Base-by-base conservation (phyloP, 208 protist species). In the Acanthamoeba rhysodes region DNA sequence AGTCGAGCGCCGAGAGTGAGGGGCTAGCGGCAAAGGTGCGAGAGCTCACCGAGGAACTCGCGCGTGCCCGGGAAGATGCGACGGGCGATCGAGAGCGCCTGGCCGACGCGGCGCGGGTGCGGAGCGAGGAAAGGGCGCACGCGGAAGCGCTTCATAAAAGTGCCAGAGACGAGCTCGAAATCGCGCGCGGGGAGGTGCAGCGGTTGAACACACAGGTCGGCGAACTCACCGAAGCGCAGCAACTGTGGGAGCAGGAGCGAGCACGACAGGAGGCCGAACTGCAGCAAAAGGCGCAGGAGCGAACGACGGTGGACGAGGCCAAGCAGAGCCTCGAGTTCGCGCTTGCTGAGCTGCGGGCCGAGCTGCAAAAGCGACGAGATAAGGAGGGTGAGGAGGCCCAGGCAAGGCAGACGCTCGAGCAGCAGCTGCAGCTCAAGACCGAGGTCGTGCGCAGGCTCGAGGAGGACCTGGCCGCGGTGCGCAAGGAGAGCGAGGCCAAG, bases 41-140 rank as follows among this genome's bases (percentile, higher is more conserved):
- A 6, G 76, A 85, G 76, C 76, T 85, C 41, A 85, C 76, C 41
- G 41, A 85, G 8, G 76, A 85, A 34, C 45, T 85, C 27, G 41
- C 20, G 34, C 34, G 45, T 7, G 48, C 37, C 45, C 14, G 48
- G 55, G 76, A 85, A 16, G 76, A 22, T 9, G 76, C 34, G 20
- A 41, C 14, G 20, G 4, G 10, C 27, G 48, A 85, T 7, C 10
- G 45, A 2, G 27, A 57, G 76, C 48, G 48, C 18, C 34, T 85
- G 27, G 76, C 34, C 10, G 34, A 59, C 20, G 76, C 12, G 12
- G 48, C 59, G 76, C 76, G 48, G 45, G 22, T n/a, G 76, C 68
- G 29, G 37, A 20, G 32, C 29, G 76, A 85, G 45, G 76, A 85
- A 0, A 6, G 55, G 59, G 20, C 59, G 59, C 59, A 20, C 14